Evolutionary conservation across 2,329 filamentous ascomycete genomes (phyloP).

Genomic region (Cladosporium phlei): DNA sequence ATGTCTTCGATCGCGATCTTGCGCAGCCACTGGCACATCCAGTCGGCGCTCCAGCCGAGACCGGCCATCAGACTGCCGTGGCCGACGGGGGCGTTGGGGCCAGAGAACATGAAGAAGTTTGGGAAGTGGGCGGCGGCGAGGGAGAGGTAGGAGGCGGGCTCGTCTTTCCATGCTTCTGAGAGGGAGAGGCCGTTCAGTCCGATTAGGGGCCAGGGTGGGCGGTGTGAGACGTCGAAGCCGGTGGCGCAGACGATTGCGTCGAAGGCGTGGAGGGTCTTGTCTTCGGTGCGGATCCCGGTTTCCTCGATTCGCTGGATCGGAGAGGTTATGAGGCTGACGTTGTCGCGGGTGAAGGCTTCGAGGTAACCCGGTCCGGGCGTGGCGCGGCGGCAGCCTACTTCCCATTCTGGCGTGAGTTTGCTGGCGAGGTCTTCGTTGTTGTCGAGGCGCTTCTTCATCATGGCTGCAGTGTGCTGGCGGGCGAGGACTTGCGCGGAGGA

Average conservation of each 20-base stretch:
- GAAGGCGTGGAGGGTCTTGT: slow-evolving; percentile 21
- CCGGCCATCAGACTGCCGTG: slow-evolving; percentile 26
- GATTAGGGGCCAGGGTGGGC: slow-evolving; percentile 33
- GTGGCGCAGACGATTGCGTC: slow-evolving; percentile 43
- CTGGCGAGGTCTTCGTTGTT: slow-evolving; percentile 54
- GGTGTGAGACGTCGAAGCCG: slow-evolving; percentile 38
- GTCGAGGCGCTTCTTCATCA: slow-evolving; percentile 50
- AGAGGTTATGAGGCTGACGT: slow-evolving; percentile 27
- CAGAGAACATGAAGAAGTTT: slow-evolving; percentile 31
- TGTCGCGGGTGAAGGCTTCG: slow-evolving; percentile 32
- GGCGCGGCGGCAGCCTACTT: slow-evolving; percentile 60
- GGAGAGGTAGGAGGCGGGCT: slow-evolving; percentile 26
- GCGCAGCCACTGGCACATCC: slow-evolving; percentile 27
- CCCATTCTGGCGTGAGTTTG: slow-evolving; percentile 58
- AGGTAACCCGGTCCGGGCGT: slow-evolving; percentile 47
- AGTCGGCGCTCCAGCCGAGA: slow-evolving; percentile 26
- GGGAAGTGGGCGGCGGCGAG: slow-evolving; percentile 27
- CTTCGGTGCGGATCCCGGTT: slow-evolving; percentile 24
- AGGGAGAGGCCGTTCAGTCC: slow-evolving; percentile 33
- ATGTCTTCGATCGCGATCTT: slow-evolving; percentile 30
- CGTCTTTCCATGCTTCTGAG: slow-evolving; percentile 25
- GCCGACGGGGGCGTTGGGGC: slow-evolving; percentile 23
- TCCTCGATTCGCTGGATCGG: slow-evolving; percentile 22
- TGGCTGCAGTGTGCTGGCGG: slow-evolving; percentile 20
- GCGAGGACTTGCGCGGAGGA: slow-evolving; percentile 35